These are phyloP conservation scores for Emergomyces pasteurianus DNA, from an alignment of 2,329 filamentous ascomycete genomes.

Conservation along the genomic window DNA sequence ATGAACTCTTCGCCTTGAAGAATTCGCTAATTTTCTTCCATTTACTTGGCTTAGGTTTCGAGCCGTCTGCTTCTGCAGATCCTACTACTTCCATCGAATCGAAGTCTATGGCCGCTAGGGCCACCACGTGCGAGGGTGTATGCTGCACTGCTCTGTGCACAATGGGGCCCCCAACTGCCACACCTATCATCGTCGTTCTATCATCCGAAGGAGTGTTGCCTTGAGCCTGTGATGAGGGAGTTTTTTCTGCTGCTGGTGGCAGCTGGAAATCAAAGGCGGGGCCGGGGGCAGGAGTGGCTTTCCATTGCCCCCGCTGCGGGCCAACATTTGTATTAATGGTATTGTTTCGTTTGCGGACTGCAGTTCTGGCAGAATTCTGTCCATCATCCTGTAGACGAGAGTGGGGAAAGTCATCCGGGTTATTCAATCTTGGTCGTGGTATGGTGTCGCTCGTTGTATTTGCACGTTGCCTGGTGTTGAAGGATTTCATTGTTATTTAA, in stretches of 20 bases:
- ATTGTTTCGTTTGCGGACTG: not conserved
- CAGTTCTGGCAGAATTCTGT: conserved; percentile 5
- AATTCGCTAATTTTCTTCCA: conserved; percentile 37
- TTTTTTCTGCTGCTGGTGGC: not conserved
- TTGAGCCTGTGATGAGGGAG: conserved; percentile 6
- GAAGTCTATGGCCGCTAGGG: not conserved
- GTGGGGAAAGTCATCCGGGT: conserved; percentile 22
- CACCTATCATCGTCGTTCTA: conserved; percentile 55
- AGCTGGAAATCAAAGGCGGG: conserved; percentile 3
- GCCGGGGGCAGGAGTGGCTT: not conserved
- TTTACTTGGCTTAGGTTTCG: conserved; percentile 26
- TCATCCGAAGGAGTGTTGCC: conserved; percentile 21
- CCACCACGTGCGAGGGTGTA: not conserved
- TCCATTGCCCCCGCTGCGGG: not conserved
- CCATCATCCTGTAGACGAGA: conserved; percentile 17
- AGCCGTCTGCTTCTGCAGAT: not conserved
- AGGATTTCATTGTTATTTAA: conserved; percentile 20
- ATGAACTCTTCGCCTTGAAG: conserved; percentile 26
- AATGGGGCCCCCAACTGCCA: conserved; percentile 60
- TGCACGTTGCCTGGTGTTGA: conserved; percentile 20
- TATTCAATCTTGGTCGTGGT: conserved; percentile 22
- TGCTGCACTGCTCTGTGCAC: conserved; percentile 7
- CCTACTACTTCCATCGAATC: conserved; percentile 20
- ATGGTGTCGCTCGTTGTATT: conserved; percentile 17
- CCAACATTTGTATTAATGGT: not conserved